phyloP scores from a whole-genome alignment of 768 basidiomycete species.

The Lactarius sanguifluus region DNA sequence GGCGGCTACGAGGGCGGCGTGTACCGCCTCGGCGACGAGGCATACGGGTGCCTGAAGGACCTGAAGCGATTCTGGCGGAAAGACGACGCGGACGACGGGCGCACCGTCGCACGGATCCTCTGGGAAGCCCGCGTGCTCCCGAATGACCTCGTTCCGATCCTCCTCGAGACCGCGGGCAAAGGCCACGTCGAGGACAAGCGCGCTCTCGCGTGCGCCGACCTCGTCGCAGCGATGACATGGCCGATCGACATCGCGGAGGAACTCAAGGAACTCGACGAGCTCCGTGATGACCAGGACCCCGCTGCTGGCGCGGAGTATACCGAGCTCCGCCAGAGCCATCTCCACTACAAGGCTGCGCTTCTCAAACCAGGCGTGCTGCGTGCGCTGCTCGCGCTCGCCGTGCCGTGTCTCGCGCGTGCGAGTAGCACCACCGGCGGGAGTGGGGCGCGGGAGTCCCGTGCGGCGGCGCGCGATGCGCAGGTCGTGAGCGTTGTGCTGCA shows the following conservation, averaged over 20 bases:
- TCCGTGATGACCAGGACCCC: slow-evolving; percentile 77
- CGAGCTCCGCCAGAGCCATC: slow-evolving; percentile 73
- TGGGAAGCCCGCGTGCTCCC: slow-evolving; percentile 83
- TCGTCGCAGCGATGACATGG: slow-evolving; percentile 98
- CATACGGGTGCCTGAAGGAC: slow-evolving; percentile 84
- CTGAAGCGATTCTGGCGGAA: slow-evolving; percentile 94
- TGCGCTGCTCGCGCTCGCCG: slow-evolving; percentile 68
- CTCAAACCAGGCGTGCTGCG: slow-evolving; percentile 67
- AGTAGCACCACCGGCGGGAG: too few species aligned
- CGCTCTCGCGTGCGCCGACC: slow-evolving; percentile 79
- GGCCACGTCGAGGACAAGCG: slow-evolving; percentile 79
- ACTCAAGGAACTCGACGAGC: slow-evolving; percentile 86
- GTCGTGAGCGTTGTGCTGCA: slow-evolving; percentile 87
- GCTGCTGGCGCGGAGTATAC: slow-evolving; percentile 87
- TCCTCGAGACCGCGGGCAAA: slow-evolving; percentile 76
- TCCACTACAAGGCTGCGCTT: slow-evolving; percentile 84
- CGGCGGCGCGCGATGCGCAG: slow-evolving; percentile 78
- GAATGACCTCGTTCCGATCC: slow-evolving; percentile 85
- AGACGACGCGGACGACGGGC: slow-evolving; percentile 95
- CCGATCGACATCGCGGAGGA: slow-evolving; percentile 96
- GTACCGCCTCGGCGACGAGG: slow-evolving; percentile 81
- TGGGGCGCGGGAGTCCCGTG: too few species aligned
- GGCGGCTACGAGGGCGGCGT: slow-evolving; percentile 67
- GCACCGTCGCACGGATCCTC: slow-evolving; percentile 92
- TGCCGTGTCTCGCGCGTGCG: slow-evolving; percentile 74